Evolutionary conservation across 2,329 filamentous ascomycete species (phyloP).

Genomic region (Penicillium sp.): DNA sequence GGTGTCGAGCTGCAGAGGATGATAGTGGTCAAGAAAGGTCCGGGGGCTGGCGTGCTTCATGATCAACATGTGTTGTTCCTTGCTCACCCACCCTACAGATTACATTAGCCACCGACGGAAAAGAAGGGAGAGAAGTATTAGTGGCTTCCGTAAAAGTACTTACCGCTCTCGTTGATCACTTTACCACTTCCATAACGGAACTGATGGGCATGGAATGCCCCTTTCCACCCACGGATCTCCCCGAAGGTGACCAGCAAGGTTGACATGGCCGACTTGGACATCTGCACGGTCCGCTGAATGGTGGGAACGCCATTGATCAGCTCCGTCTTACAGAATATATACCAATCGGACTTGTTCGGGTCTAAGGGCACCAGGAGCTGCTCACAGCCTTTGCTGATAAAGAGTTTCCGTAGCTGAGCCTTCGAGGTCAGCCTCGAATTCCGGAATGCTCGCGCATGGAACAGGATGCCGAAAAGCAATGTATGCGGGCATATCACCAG

Average conservation of each 20-base stretch:
- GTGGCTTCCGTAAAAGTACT: neutral
- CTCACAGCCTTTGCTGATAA: slow-evolving; percentile 21
- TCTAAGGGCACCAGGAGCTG: slow-evolving; percentile 5
- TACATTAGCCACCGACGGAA: neutral
- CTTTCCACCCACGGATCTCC: slow-evolving; percentile 7
- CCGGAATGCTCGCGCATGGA: slow-evolving; percentile 24
- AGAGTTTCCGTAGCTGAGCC: slow-evolving; percentile 21
- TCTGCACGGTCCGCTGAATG: slow-evolving; percentile 1
- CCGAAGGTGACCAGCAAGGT: slow-evolving; percentile 4
- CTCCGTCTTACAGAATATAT: slow-evolving; percentile 7
- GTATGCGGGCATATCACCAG: slow-evolving; percentile 27
- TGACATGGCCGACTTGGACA: slow-evolving; percentile 1
- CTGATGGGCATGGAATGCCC: slow-evolving; percentile 5
- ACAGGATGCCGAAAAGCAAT: slow-evolving; percentile 2
- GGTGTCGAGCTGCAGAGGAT: neutral
- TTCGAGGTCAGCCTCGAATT: slow-evolving; percentile 23
- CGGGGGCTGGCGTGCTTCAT: neutral
- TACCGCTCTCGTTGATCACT: slow-evolving; percentile 3
- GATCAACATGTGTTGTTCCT: neutral
- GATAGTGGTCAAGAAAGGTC: neutral
- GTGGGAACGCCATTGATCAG: neutral
- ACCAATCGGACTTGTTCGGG: slow-evolving; percentile 7
- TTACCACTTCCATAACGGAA: too few species aligned
- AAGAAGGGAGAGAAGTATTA: neutral
- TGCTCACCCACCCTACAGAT: neutral